These are phyloP conservation scores for Teratosphaeria epicoccoides DNA, from an alignment of 2,329 filamentous ascomycete species.

Conservation along the genomic window DNA sequence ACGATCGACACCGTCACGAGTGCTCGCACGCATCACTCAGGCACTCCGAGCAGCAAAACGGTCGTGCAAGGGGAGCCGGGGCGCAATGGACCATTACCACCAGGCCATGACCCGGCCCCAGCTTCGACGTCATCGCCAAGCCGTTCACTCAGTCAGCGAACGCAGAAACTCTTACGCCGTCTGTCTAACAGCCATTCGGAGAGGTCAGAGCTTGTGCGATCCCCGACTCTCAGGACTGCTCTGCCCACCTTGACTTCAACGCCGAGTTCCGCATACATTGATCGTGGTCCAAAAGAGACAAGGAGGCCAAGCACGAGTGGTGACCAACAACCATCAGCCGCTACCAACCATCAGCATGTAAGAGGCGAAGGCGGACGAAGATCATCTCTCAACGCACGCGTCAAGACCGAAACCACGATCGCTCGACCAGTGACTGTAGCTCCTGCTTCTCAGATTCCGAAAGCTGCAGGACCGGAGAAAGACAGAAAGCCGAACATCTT, in stretches of 20 bases:
- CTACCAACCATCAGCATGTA: not conserved
- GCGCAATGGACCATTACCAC: not conserved
- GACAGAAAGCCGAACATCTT: constrained; percentile 4
- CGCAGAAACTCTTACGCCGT: constrained; percentile 23
- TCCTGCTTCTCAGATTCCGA: not conserved
- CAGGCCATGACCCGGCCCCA: not conserved
- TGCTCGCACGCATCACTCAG: constrained; percentile 16
- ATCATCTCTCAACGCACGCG: constrained; percentile 3
- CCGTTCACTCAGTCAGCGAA: constrained; percentile 19
- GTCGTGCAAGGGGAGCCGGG: constrained; percentile 10
- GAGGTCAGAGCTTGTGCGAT: constrained; percentile 1
- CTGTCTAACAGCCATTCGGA: constrained; percentile 18
- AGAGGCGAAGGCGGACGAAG: not conserved
- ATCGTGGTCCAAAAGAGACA: constrained; percentile 1
- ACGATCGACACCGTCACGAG: constrained; percentile 12
- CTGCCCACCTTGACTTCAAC: constrained; percentile 15
- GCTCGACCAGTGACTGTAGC: not conserved
- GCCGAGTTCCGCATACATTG: constrained; percentile 13
- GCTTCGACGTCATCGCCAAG: constrained; percentile 15
- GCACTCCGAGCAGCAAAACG: constrained; percentile 18
- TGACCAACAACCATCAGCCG: not conserved
- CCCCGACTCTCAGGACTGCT: constrained; percentile 10
- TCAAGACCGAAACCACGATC: constrained; percentile 3
- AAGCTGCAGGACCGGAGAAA: not conserved
- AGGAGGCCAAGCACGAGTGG: constrained; percentile 8